Base-by-base conservation (phyloP, 805 yeast species). In the Candida pini region DNA sequence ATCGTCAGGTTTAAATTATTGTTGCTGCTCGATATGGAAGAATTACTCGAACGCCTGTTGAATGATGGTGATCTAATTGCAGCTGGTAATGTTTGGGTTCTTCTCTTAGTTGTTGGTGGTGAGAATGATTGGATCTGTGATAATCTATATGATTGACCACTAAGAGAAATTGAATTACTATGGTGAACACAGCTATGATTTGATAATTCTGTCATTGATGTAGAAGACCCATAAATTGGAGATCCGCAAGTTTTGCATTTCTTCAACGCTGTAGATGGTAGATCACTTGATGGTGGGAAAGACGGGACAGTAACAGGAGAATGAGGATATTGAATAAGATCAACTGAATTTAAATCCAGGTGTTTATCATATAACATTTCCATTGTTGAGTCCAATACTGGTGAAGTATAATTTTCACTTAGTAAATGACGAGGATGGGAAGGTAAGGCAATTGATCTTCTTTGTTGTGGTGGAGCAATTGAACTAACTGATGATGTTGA, bases 381-480 rank as follows among this genome's bases (percentile, higher is more conserved):
- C 14, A 78, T 70, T 4, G 92, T 73, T 7, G 95, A 86, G 48
- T 85, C 95, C 46, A 86, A 64, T 6, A 85, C 85, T 1, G 96
- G 89, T 2, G 94, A 83, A 15, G 86, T 83, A 45, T 60, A 73
- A 56, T 87, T 83, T 55, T 85, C 84, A 47, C 58, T 67, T 60
- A 47, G 60, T 66, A 52, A 36, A 47, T 60, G 54, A 9, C 28
- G 33, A 4, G 45, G 45, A 20, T 38, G 39, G 5, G 23, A 28
- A 2, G 18, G 14, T 9, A 25, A 13, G 6, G 36, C 28, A 2
- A 29, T 29, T 9, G 39, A 33, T 30, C 31, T 35, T 24, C 26
- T 25, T 14, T 33, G 28, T 29, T 14, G 32, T 24, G 29, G 21
- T 22, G 10, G 18, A 32, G 31, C 28, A 25, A 15, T 31, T 15